Evolutionary conservation across 2,329 filamentous ascomycete genomes (phyloP), one percentile per base, ranked within the genome.

Genomic region (Xylariaceae sp.): DNA sequence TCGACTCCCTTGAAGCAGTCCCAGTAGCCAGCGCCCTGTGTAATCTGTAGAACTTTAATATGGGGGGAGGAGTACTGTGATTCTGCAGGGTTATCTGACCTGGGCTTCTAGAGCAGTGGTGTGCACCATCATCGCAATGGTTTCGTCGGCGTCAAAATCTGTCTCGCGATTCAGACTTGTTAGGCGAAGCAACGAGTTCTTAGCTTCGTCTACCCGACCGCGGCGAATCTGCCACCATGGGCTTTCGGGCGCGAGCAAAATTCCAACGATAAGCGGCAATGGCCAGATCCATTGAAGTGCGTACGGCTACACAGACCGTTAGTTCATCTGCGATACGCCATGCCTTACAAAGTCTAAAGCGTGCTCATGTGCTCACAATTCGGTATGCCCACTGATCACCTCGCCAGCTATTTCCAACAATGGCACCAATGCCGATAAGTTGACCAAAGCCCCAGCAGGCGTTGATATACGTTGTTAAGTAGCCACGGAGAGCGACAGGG

Each of bases 101-200:
- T 81, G 79, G 66, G 88, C 80, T 68, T 95, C 91, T 10, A 95
- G 75, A 0, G 87, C 86, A 0, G 88, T 92, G 0, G 90, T 96
- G 67, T 95, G 89, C 1, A 90, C 83, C 88, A 96, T 95, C 89
- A 95, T 95, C 63, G 88, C 85, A 47, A 95, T 78, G 0, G 89
- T 94, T 72, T 94, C 89, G 58, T 95, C 87, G 10, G 87, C 81
- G 64, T 95, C 82, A 63, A 94, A 92, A 56, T 86, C 80, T 0
- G 83, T 85, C 56, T 89, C 85, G 50, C 76, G 75, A 58, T 83
- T 74, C 13, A 76, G 63, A 63, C 79, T 85, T 5, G 86, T 88
- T 18, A 89, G 74, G 3, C 86, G 82, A 46, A 86, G 73, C 18
- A 89, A 76, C 1, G 85, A 74, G 44, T 74, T 72, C 72, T 88